phyloP scores from a whole-genome alignment of 106 monocot genomes.

The Acorus calamus region DNA sequence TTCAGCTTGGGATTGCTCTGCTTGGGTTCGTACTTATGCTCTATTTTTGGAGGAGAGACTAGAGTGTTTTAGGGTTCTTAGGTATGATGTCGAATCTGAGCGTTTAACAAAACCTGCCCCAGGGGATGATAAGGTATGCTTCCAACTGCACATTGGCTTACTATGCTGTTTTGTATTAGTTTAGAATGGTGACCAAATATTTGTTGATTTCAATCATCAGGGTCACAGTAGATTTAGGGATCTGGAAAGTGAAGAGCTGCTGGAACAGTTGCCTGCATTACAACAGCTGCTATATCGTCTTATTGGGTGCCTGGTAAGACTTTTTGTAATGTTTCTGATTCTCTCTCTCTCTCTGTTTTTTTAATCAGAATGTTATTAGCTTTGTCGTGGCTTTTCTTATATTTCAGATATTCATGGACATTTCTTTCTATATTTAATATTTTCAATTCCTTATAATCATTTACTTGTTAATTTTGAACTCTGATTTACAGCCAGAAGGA shows the following conservation, averaged over 20 bases:
- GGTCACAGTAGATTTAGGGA: constrained; percentile 66
- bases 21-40: constrained; percentile 94
- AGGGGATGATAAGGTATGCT: constrained; percentile 56
- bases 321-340: neutral
- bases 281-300: constrained; percentile 81
- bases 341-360: too few species aligned
- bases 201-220: constrained; percentile 16
- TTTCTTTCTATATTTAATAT: neutral
- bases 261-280: constrained; percentile 79
- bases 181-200: neutral
- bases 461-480: too few species aligned
- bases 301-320: constrained; percentile 60
- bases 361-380: too few species aligned
- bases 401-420: constrained; percentile 2
- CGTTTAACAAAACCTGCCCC: constrained; percentile 39
- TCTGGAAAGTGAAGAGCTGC: constrained; percentile 47
- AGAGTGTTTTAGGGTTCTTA: constrained; percentile 84
- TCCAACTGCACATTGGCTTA: neutral
- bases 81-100: constrained; percentile 91
- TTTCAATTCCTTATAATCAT: too few species aligned
- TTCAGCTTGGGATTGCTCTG: constrained; percentile 98
- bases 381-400: neutral
- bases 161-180: neutral
- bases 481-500: constrained; percentile 64
- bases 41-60: constrained; percentile 93